phyloP scores from a whole-genome alignment of 305 asterid species.

The Solanum hybrid region DNA sequence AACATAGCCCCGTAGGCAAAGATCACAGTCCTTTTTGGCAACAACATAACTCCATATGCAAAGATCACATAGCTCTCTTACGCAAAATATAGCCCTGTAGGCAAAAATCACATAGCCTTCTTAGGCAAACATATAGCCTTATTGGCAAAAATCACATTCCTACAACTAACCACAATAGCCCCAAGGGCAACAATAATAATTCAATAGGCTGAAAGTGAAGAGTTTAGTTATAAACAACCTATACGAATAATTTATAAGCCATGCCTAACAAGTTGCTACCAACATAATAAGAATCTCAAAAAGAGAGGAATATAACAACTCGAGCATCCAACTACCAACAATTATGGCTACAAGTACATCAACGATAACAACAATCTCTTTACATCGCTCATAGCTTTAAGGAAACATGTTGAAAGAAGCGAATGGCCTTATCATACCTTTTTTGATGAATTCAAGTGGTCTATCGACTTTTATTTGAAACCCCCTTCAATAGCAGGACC shows the following conservation, averaged over 20 bases:
- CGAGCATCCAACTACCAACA: neutral
- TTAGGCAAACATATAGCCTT: neutral
- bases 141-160: neutral
- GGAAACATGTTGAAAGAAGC: neutral
- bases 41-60: neutral
- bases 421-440: neutral
- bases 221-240: neutral
- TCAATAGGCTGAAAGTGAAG: neutral
- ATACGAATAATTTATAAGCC: neutral
- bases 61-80: neutral
- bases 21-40: neutral
- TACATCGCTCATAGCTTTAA: too few relatives aligned
- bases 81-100: neutral
- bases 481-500: neutral
- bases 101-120: neutral
- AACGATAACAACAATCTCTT: neutral
- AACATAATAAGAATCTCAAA: neutral
- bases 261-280: neutral
- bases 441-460: neutral
- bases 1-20: neutral
- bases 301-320: neutral
- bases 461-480: neutral
- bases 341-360: neutral
- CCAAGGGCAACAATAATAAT: neutral
- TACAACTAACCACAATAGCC: neutral